These are phyloP conservation scores for Neonothopanus nambi DNA, from an alignment of 1,284 basidiomycete genomes.

Conservation along the genomic window DNA sequence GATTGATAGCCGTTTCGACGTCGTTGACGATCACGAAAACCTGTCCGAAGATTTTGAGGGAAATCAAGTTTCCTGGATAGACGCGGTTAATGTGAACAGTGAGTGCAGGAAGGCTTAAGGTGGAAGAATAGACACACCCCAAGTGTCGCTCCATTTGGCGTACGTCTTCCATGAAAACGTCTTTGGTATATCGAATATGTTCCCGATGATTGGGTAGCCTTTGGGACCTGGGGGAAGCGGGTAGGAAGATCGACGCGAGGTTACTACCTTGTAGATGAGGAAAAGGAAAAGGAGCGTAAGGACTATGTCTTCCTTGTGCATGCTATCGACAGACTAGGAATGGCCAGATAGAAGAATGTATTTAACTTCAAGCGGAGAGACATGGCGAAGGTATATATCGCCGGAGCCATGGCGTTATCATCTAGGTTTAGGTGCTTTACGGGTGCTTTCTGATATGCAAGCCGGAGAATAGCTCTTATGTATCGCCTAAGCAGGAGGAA, in stretches of 20 bases:
- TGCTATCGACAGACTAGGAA: too few relatives aligned
- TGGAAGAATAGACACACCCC: neutral
- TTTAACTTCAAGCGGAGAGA: too few relatives aligned
- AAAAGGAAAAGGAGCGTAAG: constrained; percentile 1
- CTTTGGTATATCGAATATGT: constrained; percentile 11
- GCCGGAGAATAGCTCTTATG: too few relatives aligned
- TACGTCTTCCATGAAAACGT: constrained; percentile 11
- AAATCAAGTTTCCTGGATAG: constrained; percentile 15
- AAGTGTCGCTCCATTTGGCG: constrained; percentile 10
- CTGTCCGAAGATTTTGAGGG: constrained; percentile 11
- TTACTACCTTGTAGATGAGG: constrained; percentile 1
- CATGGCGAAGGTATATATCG: too few relatives aligned
- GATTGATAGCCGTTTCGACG: constrained; percentile 10
- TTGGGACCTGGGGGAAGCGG: constrained; percentile 11
- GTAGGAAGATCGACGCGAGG: neutral
- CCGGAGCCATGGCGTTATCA: too few relatives aligned
- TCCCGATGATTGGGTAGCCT: constrained; percentile 13
- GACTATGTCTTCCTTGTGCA: neutral
- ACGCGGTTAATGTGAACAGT: neutral
- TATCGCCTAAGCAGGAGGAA: too few relatives aligned
- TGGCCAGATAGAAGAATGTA: too few relatives aligned
- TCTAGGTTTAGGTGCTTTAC: too few relatives aligned
- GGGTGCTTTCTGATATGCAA: too few relatives aligned
- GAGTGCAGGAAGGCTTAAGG: neutral
- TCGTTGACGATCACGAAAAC: constrained; percentile 15